Evolutionary conservation across 805 yeast species (phyloP).

Genomic region (Lipomyces orientalis): DNA sequence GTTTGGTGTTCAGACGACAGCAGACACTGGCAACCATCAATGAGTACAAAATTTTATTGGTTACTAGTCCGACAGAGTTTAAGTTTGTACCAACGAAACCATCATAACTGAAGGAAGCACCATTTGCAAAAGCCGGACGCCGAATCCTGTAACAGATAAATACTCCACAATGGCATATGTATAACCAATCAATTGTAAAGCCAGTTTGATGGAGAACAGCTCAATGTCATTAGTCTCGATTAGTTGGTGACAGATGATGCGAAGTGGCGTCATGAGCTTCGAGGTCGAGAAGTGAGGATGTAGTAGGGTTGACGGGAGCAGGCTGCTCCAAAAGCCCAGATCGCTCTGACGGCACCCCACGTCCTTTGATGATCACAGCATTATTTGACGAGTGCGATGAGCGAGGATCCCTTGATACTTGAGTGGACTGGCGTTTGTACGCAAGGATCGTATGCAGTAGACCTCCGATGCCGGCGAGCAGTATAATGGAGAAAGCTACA

Average conservation of each 20-base stretch:
- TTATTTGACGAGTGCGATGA: neutral
- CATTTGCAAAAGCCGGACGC: neutral
- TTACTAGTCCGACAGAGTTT: neutral
- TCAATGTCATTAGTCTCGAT: neutral
- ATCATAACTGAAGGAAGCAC: neutral
- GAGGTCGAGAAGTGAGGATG: neutral
- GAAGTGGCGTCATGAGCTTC: neutral
- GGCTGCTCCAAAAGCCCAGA: constrained; percentile 2
- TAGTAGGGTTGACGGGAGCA: neutral
- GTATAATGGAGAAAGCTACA: constrained; percentile 16
- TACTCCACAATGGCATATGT: neutral
- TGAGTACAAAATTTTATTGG: neutral
- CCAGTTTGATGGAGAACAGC: neutral
- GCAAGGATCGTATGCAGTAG: constrained; percentile 26
- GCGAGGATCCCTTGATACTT: neutral
- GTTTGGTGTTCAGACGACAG: neutral
- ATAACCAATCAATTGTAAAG: neutral
- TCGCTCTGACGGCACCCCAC: neutral
- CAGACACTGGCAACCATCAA: too few relatives aligned
- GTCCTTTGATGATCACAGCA: neutral
- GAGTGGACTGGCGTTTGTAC: constrained; percentile 16
- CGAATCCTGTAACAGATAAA: neutral
- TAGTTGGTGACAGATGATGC: neutral
- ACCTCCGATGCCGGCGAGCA: constrained; percentile 14
- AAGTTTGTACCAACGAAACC: neutral